phyloP scores from a whole-genome alignment of 2,329 filamentous ascomycete species.

The Fusarium tuaranense region DNA sequence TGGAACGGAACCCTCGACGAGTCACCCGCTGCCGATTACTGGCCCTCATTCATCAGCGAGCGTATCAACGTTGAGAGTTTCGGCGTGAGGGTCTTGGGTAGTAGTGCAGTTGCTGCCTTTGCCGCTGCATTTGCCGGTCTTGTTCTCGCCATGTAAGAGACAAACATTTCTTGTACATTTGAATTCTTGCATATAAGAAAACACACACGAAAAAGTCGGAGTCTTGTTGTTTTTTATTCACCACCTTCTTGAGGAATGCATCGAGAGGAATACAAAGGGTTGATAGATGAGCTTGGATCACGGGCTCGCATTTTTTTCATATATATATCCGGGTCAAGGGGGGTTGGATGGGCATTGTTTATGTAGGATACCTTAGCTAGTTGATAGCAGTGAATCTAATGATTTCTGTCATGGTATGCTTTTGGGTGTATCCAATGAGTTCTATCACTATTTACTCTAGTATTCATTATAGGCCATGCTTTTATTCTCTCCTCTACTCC shows the following conservation, averaged over 20 bases:
- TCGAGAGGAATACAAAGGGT: constrained; percentile 13
- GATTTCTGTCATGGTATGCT: constrained; percentile 4
- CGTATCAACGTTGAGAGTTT: constrained; percentile 43
- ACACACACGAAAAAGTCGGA: constrained; percentile 15
- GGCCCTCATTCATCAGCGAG: constrained; percentile 44
- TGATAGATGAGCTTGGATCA: constrained; percentile 24
- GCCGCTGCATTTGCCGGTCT: constrained; percentile 38
- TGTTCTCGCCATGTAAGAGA: constrained; percentile 28
- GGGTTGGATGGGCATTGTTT: constrained; percentile 19
- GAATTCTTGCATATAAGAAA: constrained; percentile 11
- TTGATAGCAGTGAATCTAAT: constrained; percentile 29
- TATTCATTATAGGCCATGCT: background rate
- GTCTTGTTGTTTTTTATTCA: constrained; percentile 28
- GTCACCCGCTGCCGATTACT: constrained; percentile 49
- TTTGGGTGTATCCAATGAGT: background rate
- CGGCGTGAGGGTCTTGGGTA: constrained; percentile 28
- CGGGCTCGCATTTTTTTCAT: constrained; percentile 11
- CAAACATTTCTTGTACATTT: background rate
- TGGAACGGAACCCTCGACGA: constrained; percentile 82
- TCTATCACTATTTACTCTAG: background rate
- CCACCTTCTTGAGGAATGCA: constrained; percentile 31
- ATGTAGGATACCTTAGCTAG: constrained; percentile 17
- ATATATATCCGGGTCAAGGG: constrained; percentile 5
- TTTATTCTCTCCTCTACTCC: background rate
- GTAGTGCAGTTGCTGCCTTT: constrained; percentile 23